These are phyloP conservation scores for Chalaropsis ovoidea DNA, from an alignment of 2,329 filamentous ascomycete species.

Conservation along the genomic window DNA sequence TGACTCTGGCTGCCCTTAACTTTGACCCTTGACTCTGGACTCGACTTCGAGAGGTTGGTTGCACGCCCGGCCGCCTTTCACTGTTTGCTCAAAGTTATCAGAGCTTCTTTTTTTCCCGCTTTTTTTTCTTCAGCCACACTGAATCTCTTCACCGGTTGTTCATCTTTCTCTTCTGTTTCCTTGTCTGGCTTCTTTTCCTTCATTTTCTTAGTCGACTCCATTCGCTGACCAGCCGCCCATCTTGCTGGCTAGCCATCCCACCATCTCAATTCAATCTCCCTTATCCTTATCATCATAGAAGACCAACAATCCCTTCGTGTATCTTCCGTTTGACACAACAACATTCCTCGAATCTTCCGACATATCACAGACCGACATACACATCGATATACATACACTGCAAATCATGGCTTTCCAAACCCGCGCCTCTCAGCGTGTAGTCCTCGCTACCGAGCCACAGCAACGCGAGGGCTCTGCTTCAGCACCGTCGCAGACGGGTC, in stretches of 20 bases:
- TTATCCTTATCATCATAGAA: not conserved
- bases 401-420: conserved; percentile 24
- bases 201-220: not conserved
- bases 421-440: conserved; percentile 22
- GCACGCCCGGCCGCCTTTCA: not conserved
- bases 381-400: not conserved
- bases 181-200: not conserved
- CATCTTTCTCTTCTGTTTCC: not conserved
- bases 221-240: not conserved
- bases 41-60: not conserved
- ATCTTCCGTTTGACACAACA: conserved; percentile 3
- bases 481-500: conserved; percentile 19
- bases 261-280: not conserved
- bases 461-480: conserved; percentile 21
- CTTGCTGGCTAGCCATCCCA: not conserved
- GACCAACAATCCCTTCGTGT: not conserved
- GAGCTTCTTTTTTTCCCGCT: not conserved
- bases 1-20: not conserved
- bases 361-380: not conserved
- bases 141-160: not conserved
- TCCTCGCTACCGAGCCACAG: conserved; percentile 14
- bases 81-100: not conserved
- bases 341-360: not conserved
- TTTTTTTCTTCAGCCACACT: conserved; percentile 12
- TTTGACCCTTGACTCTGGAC: not conserved